Conservation (phyloP, 2,329 filamentous ascomycete genomes). For the Neonectria punicea region DNA sequence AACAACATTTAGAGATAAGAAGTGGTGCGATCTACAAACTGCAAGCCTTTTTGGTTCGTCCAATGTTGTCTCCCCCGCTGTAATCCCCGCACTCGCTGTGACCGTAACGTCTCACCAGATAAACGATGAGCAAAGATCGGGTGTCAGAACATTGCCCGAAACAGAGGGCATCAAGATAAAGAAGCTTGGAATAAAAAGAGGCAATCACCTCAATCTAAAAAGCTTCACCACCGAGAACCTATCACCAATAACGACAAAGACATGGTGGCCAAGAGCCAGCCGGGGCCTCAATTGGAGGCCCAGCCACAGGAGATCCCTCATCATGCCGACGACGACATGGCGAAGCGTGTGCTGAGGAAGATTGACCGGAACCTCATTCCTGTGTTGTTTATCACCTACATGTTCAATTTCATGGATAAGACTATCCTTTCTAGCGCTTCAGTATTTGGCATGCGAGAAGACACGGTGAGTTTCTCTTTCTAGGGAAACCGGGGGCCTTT, state of each 20-base stretch:
- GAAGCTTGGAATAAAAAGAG: background rate
- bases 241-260: background rate
- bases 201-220: background rate
- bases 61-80: background rate
- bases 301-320: background rate
- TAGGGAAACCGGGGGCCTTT: rapidly evolving
- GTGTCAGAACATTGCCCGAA: background rate
- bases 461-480: conserved; percentile 48
- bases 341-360: conserved; percentile 57
- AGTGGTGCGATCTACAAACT: background rate
- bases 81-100: background rate
- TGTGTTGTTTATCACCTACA: conserved; percentile 66
- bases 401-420: conserved; percentile 72
- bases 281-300: background rate
- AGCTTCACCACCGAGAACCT: background rate
- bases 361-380: conserved; percentile 67
- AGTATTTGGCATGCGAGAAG: conserved; percentile 64
- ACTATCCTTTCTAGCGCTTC: conserved; percentile 65
- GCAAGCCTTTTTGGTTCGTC: background rate
- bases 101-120: background rate
- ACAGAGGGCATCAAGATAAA: background rate
- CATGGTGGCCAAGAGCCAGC: background rate
- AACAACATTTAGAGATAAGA: background rate
- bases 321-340: background rate
- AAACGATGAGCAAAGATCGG: background rate